Evolutionary conservation across 306 rosid genomes (phyloP).

Genomic region (Lathyrus tuberosus): DNA sequence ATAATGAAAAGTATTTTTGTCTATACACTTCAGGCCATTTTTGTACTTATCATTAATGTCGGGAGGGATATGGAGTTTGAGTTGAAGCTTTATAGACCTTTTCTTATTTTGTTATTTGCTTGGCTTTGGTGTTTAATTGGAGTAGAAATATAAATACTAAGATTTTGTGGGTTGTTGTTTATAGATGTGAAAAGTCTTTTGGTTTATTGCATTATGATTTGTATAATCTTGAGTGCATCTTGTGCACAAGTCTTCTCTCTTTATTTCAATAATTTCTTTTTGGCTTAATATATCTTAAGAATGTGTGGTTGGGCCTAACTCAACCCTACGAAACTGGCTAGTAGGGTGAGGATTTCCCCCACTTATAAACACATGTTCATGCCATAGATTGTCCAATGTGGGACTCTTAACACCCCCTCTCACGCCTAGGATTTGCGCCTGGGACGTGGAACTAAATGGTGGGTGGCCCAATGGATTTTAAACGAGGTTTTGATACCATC

Average conservation of each 20-base stretch:
- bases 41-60: slow-evolving; percentile 14
- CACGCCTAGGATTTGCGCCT: too few species aligned
- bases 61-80: slow-evolving; percentile 24
- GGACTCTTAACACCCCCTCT: too few species aligned
- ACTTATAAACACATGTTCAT: too few species aligned
- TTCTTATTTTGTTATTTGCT: slow-evolving; percentile 8
- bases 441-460: too few species aligned
- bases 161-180: slow-evolving; percentile 16
- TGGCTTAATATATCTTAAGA: too few species aligned
- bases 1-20: slow-evolving; percentile 12
- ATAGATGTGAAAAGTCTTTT: slow-evolving; percentile 14
- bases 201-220: slow-evolving; percentile 13
- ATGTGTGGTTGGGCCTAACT: too few species aligned
- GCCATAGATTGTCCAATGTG: too few species aligned
- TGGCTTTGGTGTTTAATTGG: slow-evolving; percentile 37
- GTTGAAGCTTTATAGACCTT: slow-evolving; percentile 5
- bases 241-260: not conserved
- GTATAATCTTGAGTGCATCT: slow-evolving; percentile 11
- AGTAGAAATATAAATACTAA: slow-evolving; percentile 18
- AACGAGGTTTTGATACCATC: too few species aligned
- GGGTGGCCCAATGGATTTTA: too few species aligned
- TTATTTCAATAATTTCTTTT: not conserved
- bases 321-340: too few species aligned
- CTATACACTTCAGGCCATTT: slow-evolving; percentile 13
- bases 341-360: too few species aligned